Conservation (phyloP, 441 rosid genomes). For the Omphalea diandra region DNA sequence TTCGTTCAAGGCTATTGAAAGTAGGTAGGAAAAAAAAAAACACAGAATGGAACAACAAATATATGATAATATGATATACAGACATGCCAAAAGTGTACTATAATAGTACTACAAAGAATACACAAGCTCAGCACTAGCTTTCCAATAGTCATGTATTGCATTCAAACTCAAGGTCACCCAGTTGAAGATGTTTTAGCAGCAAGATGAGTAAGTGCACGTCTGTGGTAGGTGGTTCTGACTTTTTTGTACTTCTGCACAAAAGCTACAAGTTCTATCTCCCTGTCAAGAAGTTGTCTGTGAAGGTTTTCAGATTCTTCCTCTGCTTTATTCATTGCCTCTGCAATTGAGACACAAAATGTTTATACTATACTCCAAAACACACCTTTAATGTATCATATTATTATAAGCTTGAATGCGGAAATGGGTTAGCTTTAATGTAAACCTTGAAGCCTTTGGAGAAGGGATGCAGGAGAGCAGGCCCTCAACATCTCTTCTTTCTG, state of each 20-base stretch:
- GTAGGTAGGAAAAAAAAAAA: background rate
- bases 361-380: background rate
- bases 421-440: constrained; percentile 9
- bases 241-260: constrained; percentile 78
- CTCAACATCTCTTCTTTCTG: constrained; percentile 46
- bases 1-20: too few relatives aligned
- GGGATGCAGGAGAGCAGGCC: constrained; percentile 61
- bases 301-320: background rate
- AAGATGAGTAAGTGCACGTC: constrained; percentile 64
- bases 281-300: background rate
- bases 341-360: constrained; percentile 9
- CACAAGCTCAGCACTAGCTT: constrained; percentile 7
- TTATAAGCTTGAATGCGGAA: background rate
- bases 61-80: background rate
- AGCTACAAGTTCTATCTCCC: constrained; percentile 22
- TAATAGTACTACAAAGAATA: too few relatives aligned
- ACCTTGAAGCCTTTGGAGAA: constrained; percentile 78
- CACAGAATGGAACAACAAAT: background rate
- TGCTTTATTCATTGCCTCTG: constrained; percentile 61
- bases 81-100: background rate
- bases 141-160: background rate
- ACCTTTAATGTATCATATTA: background rate
- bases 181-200: constrained; percentile 57
- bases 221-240: constrained; percentile 65
- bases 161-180: constrained; percentile 28